Evolutionary conservation across 169 alveolate species (phyloP), one percentile per base, ranked within the genome.

Genomic region (Theileria orientalis): DNA sequence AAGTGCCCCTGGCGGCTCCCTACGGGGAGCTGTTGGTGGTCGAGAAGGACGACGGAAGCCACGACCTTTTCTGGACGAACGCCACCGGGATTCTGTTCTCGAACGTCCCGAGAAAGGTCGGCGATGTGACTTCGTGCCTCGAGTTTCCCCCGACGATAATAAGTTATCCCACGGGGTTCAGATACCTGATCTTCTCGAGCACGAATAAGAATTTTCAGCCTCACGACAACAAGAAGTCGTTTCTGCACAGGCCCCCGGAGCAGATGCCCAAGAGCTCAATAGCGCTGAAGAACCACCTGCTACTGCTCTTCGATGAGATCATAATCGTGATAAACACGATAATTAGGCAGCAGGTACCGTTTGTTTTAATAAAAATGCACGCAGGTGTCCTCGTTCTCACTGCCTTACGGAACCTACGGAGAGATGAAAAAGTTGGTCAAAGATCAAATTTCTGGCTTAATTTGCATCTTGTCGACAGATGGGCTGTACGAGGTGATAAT

Each of bases 1-100:
- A 82, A 46, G 84, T 82, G 29, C 89, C 89, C 1, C 67, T 82
- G 29, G 83, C 82, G 7, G 89, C 80, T 2, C 89, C 83, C 16
- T 23, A 35, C 30, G 89, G 89, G 6, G 82, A 82, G 30, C 23
- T 82, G 1, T 21, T 82, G 46, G 60, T 74, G 14, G 62, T 52
- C 35, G 89, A 82, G 49, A 56, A 73, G n/a, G 46, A 60, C 19
- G 84, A 82, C 63, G 89, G 83, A 11, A 82, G 85, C 61, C 84
- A 79, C 67, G 62, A 64, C 46, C 46, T 82, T 2, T 82, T 74
- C 37, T 82, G 89, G 89, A 66, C 80, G 19, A 82, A 82, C 52
- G 82, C 87, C 5, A 74, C 87, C 9, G 84, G 89, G 37, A 73
- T 73, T 9, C 44, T 73, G n/a, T 66, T 40, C 46, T 68, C 68